Conservation (phyloP, 2,329 filamentous ascomycete genomes). For the Aureobasidium lini region DNA sequence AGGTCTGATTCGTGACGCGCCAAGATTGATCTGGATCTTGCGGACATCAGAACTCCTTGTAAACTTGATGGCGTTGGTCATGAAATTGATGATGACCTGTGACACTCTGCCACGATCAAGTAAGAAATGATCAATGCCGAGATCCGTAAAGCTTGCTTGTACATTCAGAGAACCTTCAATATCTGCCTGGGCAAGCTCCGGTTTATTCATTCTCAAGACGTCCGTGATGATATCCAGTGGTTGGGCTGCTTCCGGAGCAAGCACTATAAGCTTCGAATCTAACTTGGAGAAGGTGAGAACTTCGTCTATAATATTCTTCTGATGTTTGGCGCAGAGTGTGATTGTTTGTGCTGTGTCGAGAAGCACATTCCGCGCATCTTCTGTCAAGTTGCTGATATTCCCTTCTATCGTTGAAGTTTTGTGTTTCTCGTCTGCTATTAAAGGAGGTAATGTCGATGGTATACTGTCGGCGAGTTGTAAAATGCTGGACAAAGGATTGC, state of each 20-base stretch:
- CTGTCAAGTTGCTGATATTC: not conserved
- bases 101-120: slow-evolving; percentile 37
- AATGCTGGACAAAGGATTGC: slow-evolving; percentile 37
- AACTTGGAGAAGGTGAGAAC: slow-evolving; percentile 36
- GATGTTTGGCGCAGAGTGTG: slow-evolving; percentile 23
- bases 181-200: not conserved
- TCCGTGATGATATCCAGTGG: slow-evolving; percentile 19
- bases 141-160: slow-evolving; percentile 28
- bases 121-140: slow-evolving; percentile 30
- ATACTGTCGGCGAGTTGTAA: slow-evolving; percentile 37
- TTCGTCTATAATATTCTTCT: slow-evolving; percentile 39
- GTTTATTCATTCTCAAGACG: slow-evolving; percentile 24
- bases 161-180: slow-evolving; percentile 26
- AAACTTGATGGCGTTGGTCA: slow-evolving; percentile 42
- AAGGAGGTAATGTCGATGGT: slow-evolving; percentile 19
- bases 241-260: not conserved
- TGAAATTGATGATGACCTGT: slow-evolving; percentile 36
- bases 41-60: slow-evolving; percentile 30
- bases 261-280: slow-evolving; percentile 18
- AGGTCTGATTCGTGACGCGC: slow-evolving; percentile 28
- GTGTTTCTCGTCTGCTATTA: not conserved
- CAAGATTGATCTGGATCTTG: slow-evolving; percentile 32
- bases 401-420: not conserved
- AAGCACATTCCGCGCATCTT: not conserved
- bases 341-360: slow-evolving; percentile 21